phyloP scores from a whole-genome alignment of 192 early-diverging fungal species.

The Linnemannia zychae region DNA sequence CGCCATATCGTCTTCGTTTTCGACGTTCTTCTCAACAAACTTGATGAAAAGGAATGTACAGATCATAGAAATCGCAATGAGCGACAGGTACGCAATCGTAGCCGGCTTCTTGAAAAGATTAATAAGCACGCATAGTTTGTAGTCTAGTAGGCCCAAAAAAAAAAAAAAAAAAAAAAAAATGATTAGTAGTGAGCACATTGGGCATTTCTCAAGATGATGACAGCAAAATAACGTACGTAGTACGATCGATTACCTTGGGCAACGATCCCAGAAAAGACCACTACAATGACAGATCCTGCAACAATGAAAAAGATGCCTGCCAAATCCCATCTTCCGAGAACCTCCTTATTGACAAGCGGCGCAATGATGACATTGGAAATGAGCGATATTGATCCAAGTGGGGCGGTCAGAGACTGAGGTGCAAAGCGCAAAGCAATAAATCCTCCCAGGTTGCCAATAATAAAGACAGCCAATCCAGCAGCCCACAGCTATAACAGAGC shows the following conservation, averaged over 20 bases:
- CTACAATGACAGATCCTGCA: constrained; percentile 77
- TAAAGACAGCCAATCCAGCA: constrained; percentile 77
- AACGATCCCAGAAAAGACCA: constrained; percentile 76
- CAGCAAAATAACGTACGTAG: not conserved
- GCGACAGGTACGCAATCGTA: constrained; percentile 75
- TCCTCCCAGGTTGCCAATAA: constrained; percentile 78
- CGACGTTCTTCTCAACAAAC: constrained; percentile 64
- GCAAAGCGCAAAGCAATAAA: constrained; percentile 85
- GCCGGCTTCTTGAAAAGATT: constrained; percentile 71
- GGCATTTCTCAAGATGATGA: not conserved
- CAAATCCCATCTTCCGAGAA: constrained; percentile 74
- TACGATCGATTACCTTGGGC: constrained; percentile 34
- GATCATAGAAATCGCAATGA: constrained; percentile 69
- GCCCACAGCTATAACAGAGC: constrained; percentile 65
- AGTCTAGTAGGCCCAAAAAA: constrained; percentile 61
- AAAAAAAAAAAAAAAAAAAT: too few relatives aligned
- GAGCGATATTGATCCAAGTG: constrained; percentile 83
- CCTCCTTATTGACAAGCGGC: constrained; percentile 81
- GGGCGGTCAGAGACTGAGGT: constrained; percentile 84
- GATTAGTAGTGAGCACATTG: too few relatives aligned
- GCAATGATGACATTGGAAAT: constrained; percentile 86
- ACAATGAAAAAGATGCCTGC: constrained; percentile 83
- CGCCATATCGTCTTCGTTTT: constrained; percentile 39
- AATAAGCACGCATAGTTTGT: constrained; percentile 79
- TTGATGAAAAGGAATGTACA: constrained; percentile 72